Percentiles rank a stretch among this genome's conserved stretches.
phyloP scores from a whole-genome alignment of 768 basidiomycete species.

The Terana coerulea region DNA sequence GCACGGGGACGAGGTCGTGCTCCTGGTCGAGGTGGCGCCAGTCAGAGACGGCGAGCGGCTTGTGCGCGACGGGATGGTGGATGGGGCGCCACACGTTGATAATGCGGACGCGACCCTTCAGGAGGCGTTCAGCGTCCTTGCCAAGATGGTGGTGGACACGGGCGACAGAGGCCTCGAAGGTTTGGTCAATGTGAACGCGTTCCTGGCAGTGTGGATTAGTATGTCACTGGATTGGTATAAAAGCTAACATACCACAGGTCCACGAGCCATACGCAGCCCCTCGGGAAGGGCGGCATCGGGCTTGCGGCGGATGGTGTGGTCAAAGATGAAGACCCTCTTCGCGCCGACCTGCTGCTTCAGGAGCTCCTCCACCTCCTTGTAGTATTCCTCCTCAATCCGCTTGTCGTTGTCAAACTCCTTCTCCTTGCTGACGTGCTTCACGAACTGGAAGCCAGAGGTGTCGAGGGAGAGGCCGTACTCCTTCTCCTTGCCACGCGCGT shows the following conservation, averaged over 20 bases:
- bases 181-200: slow-evolving; percentile 45
- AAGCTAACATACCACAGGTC: slow-evolving; percentile 30
- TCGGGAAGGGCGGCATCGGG: slow-evolving; percentile 5
- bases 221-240: neutral
- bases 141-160: slow-evolving; percentile 37
- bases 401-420: slow-evolving; percentile 39
- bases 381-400: slow-evolving; percentile 35
- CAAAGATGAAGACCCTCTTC: slow-evolving; percentile 39
- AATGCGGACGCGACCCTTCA: slow-evolving; percentile 38
- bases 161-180: slow-evolving; percentile 29
- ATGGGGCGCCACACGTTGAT: slow-evolving; percentile 49
- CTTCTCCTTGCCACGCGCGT: slow-evolving; percentile 28
- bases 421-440: slow-evolving; percentile 30
- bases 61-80: slow-evolving; percentile 33
- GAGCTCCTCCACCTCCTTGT: slow-evolving; percentile 38
- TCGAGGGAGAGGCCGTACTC: slow-evolving; percentile 28
- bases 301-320: slow-evolving; percentile 36
- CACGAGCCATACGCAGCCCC: slow-evolving; percentile 6
- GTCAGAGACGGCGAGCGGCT: slow-evolving; percentile 40
- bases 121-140: slow-evolving; percentile 38
- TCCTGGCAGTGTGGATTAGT: slow-evolving; percentile 19
- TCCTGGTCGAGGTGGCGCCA: slow-evolving; percentile 34
- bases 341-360: slow-evolving; percentile 37
- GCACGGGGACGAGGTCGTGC: slow-evolving; percentile 34
- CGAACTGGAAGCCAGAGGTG: slow-evolving; percentile 42